Evolutionary conservation across 331 rosid species (phyloP).

Genomic region (Stylosanthes scabra): DNA sequence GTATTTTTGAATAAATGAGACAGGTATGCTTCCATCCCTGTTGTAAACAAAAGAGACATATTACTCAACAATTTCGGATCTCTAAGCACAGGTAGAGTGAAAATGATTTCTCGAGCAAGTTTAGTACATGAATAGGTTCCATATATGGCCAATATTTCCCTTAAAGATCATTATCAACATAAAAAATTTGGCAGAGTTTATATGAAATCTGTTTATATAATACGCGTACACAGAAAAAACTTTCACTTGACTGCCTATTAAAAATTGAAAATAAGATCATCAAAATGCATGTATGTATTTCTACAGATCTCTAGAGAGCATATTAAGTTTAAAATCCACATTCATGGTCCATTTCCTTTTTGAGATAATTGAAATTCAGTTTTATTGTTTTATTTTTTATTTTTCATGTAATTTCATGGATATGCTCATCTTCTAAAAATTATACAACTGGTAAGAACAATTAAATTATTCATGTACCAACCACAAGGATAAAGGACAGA

Average conservation of each 20-base stretch:
- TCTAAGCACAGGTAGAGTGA: conserved; percentile 9
- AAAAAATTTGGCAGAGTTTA: conserved; percentile 4
- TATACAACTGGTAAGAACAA: not conserved
- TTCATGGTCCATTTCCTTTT: not conserved
- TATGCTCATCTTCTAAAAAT: not conserved
- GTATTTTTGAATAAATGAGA: conserved; percentile 74
- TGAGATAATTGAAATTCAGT: not conserved
- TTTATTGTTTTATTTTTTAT: not conserved
- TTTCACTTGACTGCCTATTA: not conserved
- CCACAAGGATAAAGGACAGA: not conserved
- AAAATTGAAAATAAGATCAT: not conserved
- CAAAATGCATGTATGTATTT: not conserved
- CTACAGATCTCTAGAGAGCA: conserved; percentile 6
- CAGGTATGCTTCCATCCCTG: conserved; percentile 85
- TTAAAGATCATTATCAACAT: not conserved
- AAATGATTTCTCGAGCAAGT: conserved; percentile 18
- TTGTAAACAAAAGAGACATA: conserved; percentile 34
- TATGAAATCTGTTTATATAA: not conserved
- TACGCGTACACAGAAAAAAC: not conserved
- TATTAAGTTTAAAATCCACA: not conserved
- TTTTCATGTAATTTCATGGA: not conserved
- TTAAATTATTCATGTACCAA: not conserved
- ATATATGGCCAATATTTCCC: conserved; percentile 6
- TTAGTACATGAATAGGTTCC: conserved; percentile 13
- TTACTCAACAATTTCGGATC: conserved; percentile 21